Evolutionary conservation across 148 eudicot species (phyloP).

Genomic region (Fallopia convolvulus): DNA sequence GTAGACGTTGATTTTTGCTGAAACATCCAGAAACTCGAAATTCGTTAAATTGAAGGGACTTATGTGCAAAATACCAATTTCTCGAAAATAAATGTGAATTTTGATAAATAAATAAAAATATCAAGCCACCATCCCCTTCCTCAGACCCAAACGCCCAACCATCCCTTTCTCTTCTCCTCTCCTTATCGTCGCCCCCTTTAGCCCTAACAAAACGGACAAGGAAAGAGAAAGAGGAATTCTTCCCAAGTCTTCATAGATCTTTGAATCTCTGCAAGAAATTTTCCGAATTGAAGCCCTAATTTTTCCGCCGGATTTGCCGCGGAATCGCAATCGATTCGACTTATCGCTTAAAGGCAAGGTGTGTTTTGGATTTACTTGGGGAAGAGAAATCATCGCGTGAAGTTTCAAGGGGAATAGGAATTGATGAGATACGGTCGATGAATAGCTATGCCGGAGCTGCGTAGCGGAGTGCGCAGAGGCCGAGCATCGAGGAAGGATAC

Average conservation of each 20-base stretch:
- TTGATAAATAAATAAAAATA: not conserved
- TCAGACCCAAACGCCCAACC: not conserved
- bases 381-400: not conserved
- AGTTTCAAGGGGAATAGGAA: not conserved
- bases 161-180: not conserved
- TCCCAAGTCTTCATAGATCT: not conserved
- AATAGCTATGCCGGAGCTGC: slow-evolving; percentile 56
- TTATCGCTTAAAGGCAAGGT: not conserved
- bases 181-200: not conserved
- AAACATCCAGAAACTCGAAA: not conserved
- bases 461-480: slow-evolving; percentile 59
- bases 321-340: not conserved
- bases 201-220: not conserved
- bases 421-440: slow-evolving; percentile 29
- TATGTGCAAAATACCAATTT: not conserved
- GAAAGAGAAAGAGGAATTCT: not conserved
- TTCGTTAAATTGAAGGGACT: not conserved
- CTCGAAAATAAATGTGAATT: not conserved
- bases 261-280: not conserved
- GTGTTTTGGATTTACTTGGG: not conserved
- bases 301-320: not conserved
- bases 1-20: not conserved
- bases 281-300: not conserved
- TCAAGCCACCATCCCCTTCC: not conserved
- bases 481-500: slow-evolving; percentile 26